Base-by-base conservation (phyloP, 2,329 filamentous ascomycete species). In the Dactylellina drechsleri region DNA sequence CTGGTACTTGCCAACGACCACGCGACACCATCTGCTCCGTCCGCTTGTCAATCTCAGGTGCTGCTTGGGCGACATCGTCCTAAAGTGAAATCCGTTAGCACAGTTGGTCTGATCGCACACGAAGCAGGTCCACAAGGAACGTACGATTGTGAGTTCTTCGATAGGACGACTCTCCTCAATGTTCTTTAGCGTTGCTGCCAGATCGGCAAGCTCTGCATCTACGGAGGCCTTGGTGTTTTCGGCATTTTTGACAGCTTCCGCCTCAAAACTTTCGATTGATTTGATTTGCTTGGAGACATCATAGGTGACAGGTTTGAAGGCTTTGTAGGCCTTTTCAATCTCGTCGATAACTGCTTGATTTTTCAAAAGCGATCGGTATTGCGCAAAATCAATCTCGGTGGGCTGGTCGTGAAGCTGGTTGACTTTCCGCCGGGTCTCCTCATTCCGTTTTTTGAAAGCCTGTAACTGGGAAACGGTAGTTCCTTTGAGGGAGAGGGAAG, bases 391-490 rank as follows among this genome's bases (percentile, higher is more conserved):
- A 85, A 99, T 89, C 73, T 88, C 88, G 81, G 92, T 92, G 78
- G 94, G 86, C 83, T 91, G 90, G 85, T 97, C 92, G 78, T 88
- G 89, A 73, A 99, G 92, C 77, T 88, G 81, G 84, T 91, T 89
- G 77, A 99, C 87, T 86, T 94, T 94, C 86, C 95, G 94, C 85
- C 94, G 93, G 82, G 92, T 94, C 83, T 97, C 93, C 83, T 99
- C 95, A 87, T 98, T 97, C 86, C 95, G 93, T 90, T 97, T 95
- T 89, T 99, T 99, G 91, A 99, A 99, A 79, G 92, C 88, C 83
- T 94, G 91, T 77, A 99, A 92, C 77, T 94, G 91, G 81, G 90
- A 85, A 80, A 92, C 93, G 80, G 95, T 99, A 86, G 93, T 92
- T 83, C 95, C 95, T 84, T 92, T 92, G 84, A 99, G 92, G 84